phyloP scores from a whole-genome alignment of 169 alveolate species.

The Eimeria tenella region DNA sequence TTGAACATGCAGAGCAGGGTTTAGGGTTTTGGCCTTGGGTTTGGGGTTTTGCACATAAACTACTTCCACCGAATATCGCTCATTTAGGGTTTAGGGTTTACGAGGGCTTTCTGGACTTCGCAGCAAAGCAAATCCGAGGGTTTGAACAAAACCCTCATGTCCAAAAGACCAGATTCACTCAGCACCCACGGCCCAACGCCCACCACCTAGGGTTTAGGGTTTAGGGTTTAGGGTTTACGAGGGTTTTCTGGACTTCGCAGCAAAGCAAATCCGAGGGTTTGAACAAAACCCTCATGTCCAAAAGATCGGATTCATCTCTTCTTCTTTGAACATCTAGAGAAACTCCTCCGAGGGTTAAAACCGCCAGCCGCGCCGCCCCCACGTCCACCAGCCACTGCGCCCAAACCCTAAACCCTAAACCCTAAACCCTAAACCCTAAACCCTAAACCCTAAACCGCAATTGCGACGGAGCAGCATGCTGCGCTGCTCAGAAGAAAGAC shows the following conservation, averaged over 20 bases:
- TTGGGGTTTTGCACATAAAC: slow-evolving; percentile 21
- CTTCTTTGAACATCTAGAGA: slow-evolving; percentile 64
- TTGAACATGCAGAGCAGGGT: not conserved
- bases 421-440: slow-evolving; percentile 23
- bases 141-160: too few species aligned
- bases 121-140: too few species aligned
- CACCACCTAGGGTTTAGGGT: not conserved
- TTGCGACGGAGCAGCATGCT: too few species aligned
- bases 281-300: slow-evolving; percentile 64
- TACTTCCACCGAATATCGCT: slow-evolving; percentile 21
- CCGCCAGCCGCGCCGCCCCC: slow-evolving; percentile 4
- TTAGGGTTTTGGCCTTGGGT: slow-evolving; percentile 7
- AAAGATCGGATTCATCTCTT: slow-evolving; percentile 64
- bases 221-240: not conserved
- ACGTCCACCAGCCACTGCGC: not conserved
- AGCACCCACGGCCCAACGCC: slow-evolving; percentile 43
- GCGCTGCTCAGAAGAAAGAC: too few species aligned
- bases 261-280: slow-evolving; percentile 55
- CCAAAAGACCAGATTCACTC: not conserved
- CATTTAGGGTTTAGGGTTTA: slow-evolving; percentile 24
- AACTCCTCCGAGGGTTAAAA: not conserved
- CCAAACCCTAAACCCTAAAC: slow-evolving; percentile 24
- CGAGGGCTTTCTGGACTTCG: slow-evolving; percentile 78
- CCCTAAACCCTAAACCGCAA: not conserved
- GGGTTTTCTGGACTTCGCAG: slow-evolving; percentile 76